Evolutionary conservation across 345 rosid genomes (phyloP), one percentile per base, ranked within the genome.

Genomic region (Adansonia digitata): DNA sequence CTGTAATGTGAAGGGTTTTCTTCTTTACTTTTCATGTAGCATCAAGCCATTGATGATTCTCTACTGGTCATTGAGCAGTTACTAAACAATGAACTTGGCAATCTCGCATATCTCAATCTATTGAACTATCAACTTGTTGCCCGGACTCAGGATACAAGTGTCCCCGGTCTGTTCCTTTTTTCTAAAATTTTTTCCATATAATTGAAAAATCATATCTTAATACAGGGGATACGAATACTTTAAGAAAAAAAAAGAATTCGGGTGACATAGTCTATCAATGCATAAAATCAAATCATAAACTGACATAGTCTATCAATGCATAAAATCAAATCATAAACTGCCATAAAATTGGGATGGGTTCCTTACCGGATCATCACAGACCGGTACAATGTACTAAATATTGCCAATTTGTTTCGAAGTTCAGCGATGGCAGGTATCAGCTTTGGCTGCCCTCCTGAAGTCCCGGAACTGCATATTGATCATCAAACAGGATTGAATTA

Each of bases 371-470:
- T 93, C 90, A 92, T 91, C 72, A 90, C 74, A 46, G 97, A 97
- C 71, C 88, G 88, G 24, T 89, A 92, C 85, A 92, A 82, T 85
- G 84, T 89, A 80, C 83, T 85, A 79, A 88, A 92, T 79, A 86
- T 85, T 59, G 92, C 83, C 81, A 81, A 83, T 71, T 85, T 79
- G 59, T 88, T 7, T 15, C 7, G 86, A 82, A 85, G 87, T 81
- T 92, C 87, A 61, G 88, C 92, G 7, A 93, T 94, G n/a, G 90
- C 87, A 55, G 98, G 98, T 92, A 94, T 90, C 85, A 94, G 70
- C 82, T 94, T 94, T 13, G 98, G 97, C 27, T 83, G 85, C 45
- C 98, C 96, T 14, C 91, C 96, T n/a, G 98, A 89, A 71, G 98
- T 94, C 26, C 98, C 98, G 1, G 93, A 85, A 85, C 98, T 94